Base-by-base conservation (phyloP, 2,329 filamentous ascomycete genomes). In the Colletotrichum eremochloae region DNA sequence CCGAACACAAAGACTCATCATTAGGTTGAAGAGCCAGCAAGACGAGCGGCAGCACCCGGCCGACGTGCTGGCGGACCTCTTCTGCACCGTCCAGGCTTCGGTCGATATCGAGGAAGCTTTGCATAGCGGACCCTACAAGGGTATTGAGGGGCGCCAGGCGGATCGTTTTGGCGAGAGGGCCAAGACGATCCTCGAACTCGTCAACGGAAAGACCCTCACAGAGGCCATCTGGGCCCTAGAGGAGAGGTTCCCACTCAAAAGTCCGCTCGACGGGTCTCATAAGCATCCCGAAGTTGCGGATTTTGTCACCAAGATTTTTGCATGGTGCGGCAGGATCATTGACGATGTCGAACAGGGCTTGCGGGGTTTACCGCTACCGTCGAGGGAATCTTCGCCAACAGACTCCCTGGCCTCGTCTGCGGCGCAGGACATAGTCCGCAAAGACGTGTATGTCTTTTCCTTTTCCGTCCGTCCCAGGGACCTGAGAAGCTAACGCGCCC, bases 1-100 rank as follows among this genome's bases (percentile, higher is more conserved):
- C 36, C 83, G 84, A 55, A 84, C 82, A 0, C 79, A 80, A 61
- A 75, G 76, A 48, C 75, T 80, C 55, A 79, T 85, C 29, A 77
- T 80, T 53, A 57, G 46, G 1, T 69, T 82, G 2, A 76, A 60
- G n/a, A 12, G 29, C 5, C 5, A n/a, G 15, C 18, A 52, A 11
- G 50, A 67, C 24, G 40, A 44, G 7, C 40, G 29, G 18, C 24
- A 24, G 52, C 67, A 15, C 29, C 66, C 58, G 9, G 31, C 44
- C 36, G 40, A 52, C 46, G 38, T 70, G 38, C 55, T 63, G 18
- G 55, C 55, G 20, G 33, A 56, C 20, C 46, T 73, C 15, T 73
- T 73, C 36, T 73, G 71, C 42, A 14, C 48, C 33, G 55, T 60
- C 24, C 20, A 68, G 29, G 60, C 63, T 6, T 57, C 58, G 7